Conservation (phyloP, 164 flowering plant species). For the Tetracentron sinense region DNA sequence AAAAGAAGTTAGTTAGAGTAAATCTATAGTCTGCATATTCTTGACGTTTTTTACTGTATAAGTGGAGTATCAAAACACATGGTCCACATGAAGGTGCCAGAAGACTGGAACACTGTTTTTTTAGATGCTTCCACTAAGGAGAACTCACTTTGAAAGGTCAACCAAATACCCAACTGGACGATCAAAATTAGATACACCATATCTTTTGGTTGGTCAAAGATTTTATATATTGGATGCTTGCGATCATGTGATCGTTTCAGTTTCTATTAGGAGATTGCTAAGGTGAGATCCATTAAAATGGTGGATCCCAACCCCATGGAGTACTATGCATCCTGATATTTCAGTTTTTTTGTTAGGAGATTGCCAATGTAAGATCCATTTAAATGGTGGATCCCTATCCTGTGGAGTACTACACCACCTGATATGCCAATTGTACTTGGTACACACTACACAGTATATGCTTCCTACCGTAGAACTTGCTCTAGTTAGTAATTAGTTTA, state of each 20-base stretch:
- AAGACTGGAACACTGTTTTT: neutral
- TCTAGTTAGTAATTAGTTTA: neutral
- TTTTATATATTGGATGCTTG: neutral
- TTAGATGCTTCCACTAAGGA: neutral
- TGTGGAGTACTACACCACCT: neutral
- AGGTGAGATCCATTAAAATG: neutral
- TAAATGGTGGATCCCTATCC: neutral
- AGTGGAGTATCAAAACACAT: neutral
- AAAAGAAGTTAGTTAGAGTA: neutral
- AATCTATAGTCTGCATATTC: no score
- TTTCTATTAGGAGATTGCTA: neutral
- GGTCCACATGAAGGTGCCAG: no score
- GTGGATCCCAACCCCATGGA: neutral
- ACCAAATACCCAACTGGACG: neutral
- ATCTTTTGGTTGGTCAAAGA: neutral
- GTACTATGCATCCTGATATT: neutral
- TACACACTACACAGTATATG: neutral
- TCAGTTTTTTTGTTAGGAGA: no score
- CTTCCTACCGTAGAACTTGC: neutral
- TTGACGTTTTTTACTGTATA: neutral
- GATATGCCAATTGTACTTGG: slow-evolving; percentile 1
- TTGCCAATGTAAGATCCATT: no score
- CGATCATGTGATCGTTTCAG: neutral
- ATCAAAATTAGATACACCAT: neutral
- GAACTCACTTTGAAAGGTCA: neutral